Percentiles rank a stretch among this genome's conserved stretches.
These are phyloP conservation scores for Collybiopsis confluens DNA, from an alignment of 768 basidiomycete genomes.

Conservation along the genomic window DNA sequence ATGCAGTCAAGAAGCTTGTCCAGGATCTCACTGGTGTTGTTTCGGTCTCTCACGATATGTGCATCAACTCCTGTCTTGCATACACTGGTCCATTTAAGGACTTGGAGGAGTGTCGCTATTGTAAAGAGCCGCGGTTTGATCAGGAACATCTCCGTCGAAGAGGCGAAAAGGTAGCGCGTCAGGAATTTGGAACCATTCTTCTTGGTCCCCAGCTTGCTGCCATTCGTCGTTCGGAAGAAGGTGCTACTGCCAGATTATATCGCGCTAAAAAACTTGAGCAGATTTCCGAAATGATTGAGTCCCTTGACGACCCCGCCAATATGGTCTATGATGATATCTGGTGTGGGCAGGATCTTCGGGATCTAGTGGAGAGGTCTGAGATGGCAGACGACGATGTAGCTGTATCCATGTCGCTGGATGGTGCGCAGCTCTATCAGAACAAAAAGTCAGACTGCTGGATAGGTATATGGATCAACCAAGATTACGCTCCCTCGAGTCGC, in stretches of 20 bases:
- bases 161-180: conserved; percentile 20
- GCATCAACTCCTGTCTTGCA: conserved; percentile 33
- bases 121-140: conserved; percentile 26
- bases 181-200: conserved; percentile 33
- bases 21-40: conserved; percentile 29
- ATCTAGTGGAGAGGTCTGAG: conserved; percentile 6
- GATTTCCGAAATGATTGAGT: conserved; percentile 13
- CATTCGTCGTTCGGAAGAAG: conserved; percentile 15
- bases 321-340: conserved; percentile 25
- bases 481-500: conserved; percentile 1
- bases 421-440: conserved; percentile 34
- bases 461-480: background rate
- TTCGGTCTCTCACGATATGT: conserved; percentile 35
- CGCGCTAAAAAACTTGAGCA: conserved; percentile 17
- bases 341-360: conserved; percentile 23
- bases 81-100: conserved; percentile 33
- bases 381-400: background rate
- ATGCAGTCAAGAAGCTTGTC: conserved; percentile 24
- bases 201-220: conserved; percentile 43
- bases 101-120: conserved; percentile 25
- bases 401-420: conserved; percentile 32
- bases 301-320: background rate
- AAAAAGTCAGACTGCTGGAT: conserved; percentile 41
- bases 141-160: background rate
- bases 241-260: conserved; percentile 24